These are phyloP conservation scores for Pharus latifolius DNA, from an alignment of 176 grass and related monocot species.

Conservation along the genomic window DNA sequence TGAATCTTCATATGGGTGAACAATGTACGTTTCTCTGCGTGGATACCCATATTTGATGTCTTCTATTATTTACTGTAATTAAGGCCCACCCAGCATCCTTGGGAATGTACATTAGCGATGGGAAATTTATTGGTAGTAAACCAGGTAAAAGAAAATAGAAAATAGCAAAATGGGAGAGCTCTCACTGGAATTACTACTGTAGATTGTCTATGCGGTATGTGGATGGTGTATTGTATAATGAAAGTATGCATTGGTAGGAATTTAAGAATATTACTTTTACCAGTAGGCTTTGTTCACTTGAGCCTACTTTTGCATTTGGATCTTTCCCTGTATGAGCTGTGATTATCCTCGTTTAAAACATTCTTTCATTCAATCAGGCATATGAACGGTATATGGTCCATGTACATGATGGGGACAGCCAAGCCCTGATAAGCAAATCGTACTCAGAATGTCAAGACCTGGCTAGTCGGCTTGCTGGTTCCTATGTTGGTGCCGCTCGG, in stretches of 20 bases:
- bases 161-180: not conserved
- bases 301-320: not conserved
- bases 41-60: not conserved
- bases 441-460: constrained; percentile 85
- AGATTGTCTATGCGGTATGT: not conserved
- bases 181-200: not conserved
- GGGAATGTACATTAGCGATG: not conserved
- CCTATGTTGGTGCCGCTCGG: constrained; percentile 51
- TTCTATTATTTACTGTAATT: not conserved
- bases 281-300: not conserved
- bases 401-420: constrained; percentile 31
- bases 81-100: not conserved
- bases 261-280: not conserved
- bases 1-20: not conserved
- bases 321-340: constrained; percentile 1
- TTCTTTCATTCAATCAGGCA: constrained; percentile 37
- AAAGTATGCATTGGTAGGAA: constrained; percentile 2
- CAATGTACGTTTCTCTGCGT: not conserved
- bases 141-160: not conserved
- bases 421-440: constrained; percentile 41
- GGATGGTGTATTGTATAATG: not conserved
- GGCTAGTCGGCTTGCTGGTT: constrained; percentile 62
- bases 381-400: constrained; percentile 48
- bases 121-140: not conserved
- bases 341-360: not conserved